Conservation (phyloP, 2,329 filamentous ascomycete genomes). For the Penicillium aurantiogriseum region DNA sequence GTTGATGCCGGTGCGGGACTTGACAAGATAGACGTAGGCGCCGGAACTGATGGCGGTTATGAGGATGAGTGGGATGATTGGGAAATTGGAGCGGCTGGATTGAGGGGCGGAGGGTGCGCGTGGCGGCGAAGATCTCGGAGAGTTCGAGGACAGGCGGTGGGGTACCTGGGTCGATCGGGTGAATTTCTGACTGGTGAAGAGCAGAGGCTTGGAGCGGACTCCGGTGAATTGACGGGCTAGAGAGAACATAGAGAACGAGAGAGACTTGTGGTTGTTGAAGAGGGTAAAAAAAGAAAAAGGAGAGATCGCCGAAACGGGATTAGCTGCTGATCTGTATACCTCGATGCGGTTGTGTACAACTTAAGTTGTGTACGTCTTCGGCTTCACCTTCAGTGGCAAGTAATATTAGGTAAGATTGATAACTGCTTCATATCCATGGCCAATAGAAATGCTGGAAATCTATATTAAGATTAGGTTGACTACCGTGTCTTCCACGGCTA, state of each 20-base stretch:
- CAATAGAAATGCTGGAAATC: background rate
- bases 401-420: background rate
- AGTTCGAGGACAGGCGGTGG: constrained; percentile 21
- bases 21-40: constrained; percentile 53
- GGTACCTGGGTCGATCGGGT: constrained; percentile 15
- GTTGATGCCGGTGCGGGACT: constrained; percentile 40
- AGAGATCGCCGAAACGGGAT: constrained; percentile 19
- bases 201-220: constrained; percentile 17
- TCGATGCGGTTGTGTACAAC: background rate
- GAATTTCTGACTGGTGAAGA: constrained; percentile 2
- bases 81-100: constrained; percentile 38
- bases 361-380: background rate
- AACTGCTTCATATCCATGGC: background rate
- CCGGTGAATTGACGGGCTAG: constrained; percentile 17
- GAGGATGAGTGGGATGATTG: constrained; percentile 43
- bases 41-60: constrained; percentile 51
- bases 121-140: constrained; percentile 13
- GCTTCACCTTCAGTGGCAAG: background rate
- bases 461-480: background rate
- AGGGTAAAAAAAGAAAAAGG: constrained; percentile 11
- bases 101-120: constrained; percentile 24
- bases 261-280: background rate
- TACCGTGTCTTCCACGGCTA: background rate
- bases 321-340: constrained; percentile 14
- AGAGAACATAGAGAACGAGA: constrained; percentile 17